Evolutionary conservation across 1,139 yeast genomes (phyloP), one percentile per base, ranked within the genome.

Genomic region (Geotrichum reessii): DNA sequence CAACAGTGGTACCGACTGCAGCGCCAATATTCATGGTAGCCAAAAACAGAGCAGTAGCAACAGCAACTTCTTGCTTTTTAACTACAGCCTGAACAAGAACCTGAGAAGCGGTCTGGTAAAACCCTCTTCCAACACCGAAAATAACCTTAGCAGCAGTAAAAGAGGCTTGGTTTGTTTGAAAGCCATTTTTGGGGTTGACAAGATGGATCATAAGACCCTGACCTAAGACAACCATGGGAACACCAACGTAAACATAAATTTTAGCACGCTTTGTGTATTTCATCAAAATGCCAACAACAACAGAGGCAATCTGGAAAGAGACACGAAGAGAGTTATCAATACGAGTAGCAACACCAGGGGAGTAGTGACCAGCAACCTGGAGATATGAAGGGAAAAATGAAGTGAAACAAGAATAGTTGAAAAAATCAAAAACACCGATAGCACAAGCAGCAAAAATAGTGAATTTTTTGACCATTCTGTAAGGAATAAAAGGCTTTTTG

Each of bases 1-100:
- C 58, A 40, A 71, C 64, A 17, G 74, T 64, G 50, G 57, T 49
- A 21, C 75, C 75, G 37, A 72, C 63, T 27, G 74, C 68, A 24
- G 68, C 71, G 48, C 75, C 75, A 44, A 64, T 50, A 12, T 61
- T 59, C 50, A 63, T 58, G 48, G 65, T 63, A 19, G 67, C 61
- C 53, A 63, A 59, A 55, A 64, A 65, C 40, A 64, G 50, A 9
- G 66, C 66, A 12, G 67, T 64, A 12, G 64, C 61, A 46, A 63
- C 64, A 12, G 66, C 68, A 3, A 64, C 65, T 47, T 64, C 63
- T 49, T 58, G 55, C 47, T 64, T 65, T 6, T 58, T 24, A 21
- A 61, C 63, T 17, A 59, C 62, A 2, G 66, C 61, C 48, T 65
- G 68, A 5, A 65, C 64, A 50, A 62, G 52, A 12, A 64, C 65